A percentile compares a stretch with the other conserved stretches of the same genome.
These are phyloP conservation scores for Bocquillonia castaneifolia DNA, from an alignment of 441 rosid genomes.

Conservation along the genomic window DNA sequence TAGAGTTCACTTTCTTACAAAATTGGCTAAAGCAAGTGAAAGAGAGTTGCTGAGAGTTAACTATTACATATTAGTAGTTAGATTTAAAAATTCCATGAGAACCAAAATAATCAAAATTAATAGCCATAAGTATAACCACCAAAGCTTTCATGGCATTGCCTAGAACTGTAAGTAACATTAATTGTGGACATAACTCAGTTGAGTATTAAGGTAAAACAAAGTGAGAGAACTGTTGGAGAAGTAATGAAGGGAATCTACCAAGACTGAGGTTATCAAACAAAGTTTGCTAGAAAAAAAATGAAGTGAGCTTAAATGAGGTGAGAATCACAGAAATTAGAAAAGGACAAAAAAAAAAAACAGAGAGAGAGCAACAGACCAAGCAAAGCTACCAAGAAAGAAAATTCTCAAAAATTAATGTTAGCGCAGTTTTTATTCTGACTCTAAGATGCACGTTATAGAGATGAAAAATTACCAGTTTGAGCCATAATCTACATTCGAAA, in stretches of 20 bases:
- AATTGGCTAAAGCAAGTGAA: neutral
- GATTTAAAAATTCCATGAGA: neutral
- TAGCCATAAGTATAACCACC: neutral
- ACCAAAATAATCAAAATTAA: neutral
- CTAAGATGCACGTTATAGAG: too few species aligned
- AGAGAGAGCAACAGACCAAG: too few species aligned
- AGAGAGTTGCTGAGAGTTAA: neutral
- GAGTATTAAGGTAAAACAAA: neutral
- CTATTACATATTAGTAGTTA: neutral
- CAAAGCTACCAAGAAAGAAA: too few species aligned
- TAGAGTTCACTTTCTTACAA: neutral
- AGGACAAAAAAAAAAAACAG: neutral
- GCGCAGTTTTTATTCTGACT: neutral
- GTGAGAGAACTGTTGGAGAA: neutral
- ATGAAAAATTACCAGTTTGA: slow-evolving; percentile 53
- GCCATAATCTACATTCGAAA: slow-evolving; percentile 68
- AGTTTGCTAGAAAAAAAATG: neutral
- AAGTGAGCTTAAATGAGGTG: neutral
- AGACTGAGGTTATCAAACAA: neutral
- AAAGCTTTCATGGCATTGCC: neutral
- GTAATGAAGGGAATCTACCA: neutral
- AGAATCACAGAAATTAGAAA: neutral
- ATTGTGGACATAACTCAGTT: neutral
- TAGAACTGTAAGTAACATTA: neutral
- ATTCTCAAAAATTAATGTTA: neutral